These are phyloP conservation scores for Periglandula ipomoeae DNA, from an alignment of 2,329 filamentous ascomycete genomes.

Conservation along the genomic window DNA sequence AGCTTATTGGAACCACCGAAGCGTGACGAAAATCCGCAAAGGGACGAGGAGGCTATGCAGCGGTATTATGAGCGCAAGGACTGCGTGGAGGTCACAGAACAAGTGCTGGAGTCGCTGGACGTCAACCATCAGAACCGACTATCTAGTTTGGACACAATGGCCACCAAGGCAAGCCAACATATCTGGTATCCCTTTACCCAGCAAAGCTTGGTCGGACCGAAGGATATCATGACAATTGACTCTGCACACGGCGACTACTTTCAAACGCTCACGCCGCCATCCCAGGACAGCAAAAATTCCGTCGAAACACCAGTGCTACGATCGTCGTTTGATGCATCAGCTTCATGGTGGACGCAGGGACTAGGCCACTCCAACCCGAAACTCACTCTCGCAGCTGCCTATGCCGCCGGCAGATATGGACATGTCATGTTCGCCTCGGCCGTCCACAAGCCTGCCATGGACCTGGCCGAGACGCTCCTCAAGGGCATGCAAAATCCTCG, in stretches of 20 bases:
- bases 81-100: conserved; percentile 26
- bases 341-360: conserved; percentile 88
- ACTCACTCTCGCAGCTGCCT: conserved; percentile 64
- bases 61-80: conserved; percentile 51
- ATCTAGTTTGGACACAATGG: conserved; percentile 50
- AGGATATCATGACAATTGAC: conserved; percentile 66
- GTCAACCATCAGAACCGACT: conserved; percentile 47
- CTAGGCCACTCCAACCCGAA: conserved; percentile 69
- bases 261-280: conserved; percentile 38
- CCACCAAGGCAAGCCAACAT: conserved; percentile 46
- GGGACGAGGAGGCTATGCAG: conserved; percentile 49
- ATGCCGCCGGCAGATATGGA: conserved; percentile 75
- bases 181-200: conserved; percentile 91
- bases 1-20: conserved; percentile 52
- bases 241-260: conserved; percentile 75
- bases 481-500: conserved; percentile 51
- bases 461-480: conserved; percentile 57
- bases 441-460: conserved; percentile 68
- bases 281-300: neutral
- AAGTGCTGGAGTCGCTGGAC: conserved; percentile 42
- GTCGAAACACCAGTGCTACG: conserved; percentile 13
- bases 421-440: conserved; percentile 82
- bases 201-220: conserved; percentile 52
- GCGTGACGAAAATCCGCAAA: conserved; percentile 24
- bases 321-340: conserved; percentile 72